phyloP scores from a whole-genome alignment of 768 basidiomycete genomes.

The Trametopsis cervina region DNA sequence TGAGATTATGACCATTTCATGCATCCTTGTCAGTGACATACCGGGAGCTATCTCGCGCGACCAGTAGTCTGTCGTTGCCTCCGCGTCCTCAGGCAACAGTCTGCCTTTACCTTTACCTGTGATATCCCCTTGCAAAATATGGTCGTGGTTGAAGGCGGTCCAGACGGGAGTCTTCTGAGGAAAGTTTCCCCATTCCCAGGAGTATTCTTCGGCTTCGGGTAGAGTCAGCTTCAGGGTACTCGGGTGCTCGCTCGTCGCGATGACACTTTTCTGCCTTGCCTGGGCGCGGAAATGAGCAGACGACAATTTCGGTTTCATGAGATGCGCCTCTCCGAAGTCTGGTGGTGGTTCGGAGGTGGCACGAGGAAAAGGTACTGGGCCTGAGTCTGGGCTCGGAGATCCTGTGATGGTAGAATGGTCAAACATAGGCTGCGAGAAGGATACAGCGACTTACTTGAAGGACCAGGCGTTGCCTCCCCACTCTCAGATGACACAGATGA shows the following conservation, averaged over 20 bases:
- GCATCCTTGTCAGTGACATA: too few relatives aligned
- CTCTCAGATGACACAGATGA: conserved; percentile 8
- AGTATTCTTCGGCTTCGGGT: conserved; percentile 54
- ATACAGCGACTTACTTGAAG: conserved; percentile 17
- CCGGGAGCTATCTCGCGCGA: neutral
- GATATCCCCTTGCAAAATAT: conserved; percentile 16
- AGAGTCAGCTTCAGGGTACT: conserved; percentile 11
- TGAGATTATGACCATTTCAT: too few relatives aligned
- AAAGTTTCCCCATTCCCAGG: conserved; percentile 93
- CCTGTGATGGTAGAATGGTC: conserved; percentile 4
- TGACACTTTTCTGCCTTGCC: neutral
- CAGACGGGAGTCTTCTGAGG: conserved; percentile 72
- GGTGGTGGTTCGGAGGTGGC: conserved; percentile 60
- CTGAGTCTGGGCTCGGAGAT: conserved; percentile 15
- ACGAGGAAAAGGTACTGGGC: conserved; percentile 33
- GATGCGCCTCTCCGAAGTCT: conserved; percentile 29
- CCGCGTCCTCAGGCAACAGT: conserved; percentile 9
- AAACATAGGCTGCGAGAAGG: neutral
- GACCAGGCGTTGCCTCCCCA: conserved; percentile 19
- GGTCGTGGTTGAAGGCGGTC: conserved; percentile 31
- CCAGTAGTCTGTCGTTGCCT: conserved; percentile 8
- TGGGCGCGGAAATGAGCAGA: neutral
- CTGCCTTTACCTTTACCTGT: conserved; percentile 24
- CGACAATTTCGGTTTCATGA: neutral
- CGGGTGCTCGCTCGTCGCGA: neutral